Base-by-base conservation (phyloP, 106 monocot genomes). In the Gastrodia elata region DNA sequence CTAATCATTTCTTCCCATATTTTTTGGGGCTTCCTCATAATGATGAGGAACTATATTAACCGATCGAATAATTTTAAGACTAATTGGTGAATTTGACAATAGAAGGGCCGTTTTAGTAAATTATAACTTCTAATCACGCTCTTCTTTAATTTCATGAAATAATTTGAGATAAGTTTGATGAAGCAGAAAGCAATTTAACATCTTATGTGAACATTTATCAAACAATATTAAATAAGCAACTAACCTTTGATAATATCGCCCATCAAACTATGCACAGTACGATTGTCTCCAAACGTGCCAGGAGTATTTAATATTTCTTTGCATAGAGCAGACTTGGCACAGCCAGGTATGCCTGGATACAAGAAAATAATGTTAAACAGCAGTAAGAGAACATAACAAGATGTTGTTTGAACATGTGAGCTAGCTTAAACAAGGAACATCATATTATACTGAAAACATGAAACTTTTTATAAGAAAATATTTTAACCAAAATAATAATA, bases 221-320 rank as follows among this genome's bases (percentile, higher is more conserved):
- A 13, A 61, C 30, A 61, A 61, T 14, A 27, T 61, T 32, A 20
- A 67, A 38, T 3, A 38, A 55, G 37, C 10, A 72, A 42, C 55
- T 68, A 65, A 98, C 98, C 93, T 98, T 98, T 98, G 37, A 93
- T 98, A 57, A 98, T 80, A 79, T 98, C 98, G 34, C 98, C 98
- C 98, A 93, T 98, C 77, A 98, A 71, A 58, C 91, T 98, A 77
- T 98, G 84, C 48, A 98, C 44, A 68, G 91, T 93, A 24, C 98
- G 93, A 39, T 83, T 68, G 73, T 98, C 98, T 27, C 85, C 93
- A 71, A 98, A 81, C 10, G 74, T 75, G 72, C 84, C 87, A 39
- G 93, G 93, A 76, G 72, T 40, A 48, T 72, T 85, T 48, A 98
- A 65, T 68, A 98, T 86, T 78, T 98, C 93, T 83, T 79, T 93